phyloP scores from a whole-genome alignment of 768 basidiomycete species.

The Mycena vitilis region DNA sequence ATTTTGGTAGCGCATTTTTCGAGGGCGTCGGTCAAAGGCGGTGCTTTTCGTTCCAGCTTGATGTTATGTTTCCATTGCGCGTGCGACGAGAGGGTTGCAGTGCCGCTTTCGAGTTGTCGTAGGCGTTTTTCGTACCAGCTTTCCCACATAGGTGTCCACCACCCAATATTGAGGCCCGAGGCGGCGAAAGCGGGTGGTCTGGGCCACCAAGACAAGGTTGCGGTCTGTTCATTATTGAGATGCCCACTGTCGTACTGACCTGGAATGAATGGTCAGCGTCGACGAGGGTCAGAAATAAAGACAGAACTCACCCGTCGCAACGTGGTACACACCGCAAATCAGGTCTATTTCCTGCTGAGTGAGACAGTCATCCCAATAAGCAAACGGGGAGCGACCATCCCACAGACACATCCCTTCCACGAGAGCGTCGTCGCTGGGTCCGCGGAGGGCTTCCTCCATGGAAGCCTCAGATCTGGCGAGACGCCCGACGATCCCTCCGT shows the following conservation, averaged over 20 bases:
- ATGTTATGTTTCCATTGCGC: constrained; percentile 5
- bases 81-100: neutral
- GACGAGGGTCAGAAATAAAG: neutral
- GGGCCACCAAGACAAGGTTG: constrained; percentile 38
- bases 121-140: constrained; percentile 37
- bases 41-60: neutral
- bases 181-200: constrained; percentile 29
- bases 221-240: constrained; percentile 27
- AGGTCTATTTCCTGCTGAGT: constrained; percentile 37
- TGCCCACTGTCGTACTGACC: neutral
- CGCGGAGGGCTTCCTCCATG: constrained; percentile 29
- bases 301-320: constrained; percentile 34
- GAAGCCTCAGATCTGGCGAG: constrained; percentile 34
- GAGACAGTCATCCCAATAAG: constrained; percentile 40
- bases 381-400: neutral
- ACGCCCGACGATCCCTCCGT: constrained; percentile 42
- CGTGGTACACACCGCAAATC: constrained; percentile 41
- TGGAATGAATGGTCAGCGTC: neutral
- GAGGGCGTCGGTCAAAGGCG: no score
- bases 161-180: constrained; percentile 32
- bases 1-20: neutral
- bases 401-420: constrained; percentile 10
- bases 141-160: constrained; percentile 39
- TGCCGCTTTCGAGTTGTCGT: constrained; percentile 17
- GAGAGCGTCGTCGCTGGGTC: constrained; percentile 34